Evolutionary conservation across 78 protist species (phyloP).

Genomic region (Anaeramoeba ignava): DNA sequence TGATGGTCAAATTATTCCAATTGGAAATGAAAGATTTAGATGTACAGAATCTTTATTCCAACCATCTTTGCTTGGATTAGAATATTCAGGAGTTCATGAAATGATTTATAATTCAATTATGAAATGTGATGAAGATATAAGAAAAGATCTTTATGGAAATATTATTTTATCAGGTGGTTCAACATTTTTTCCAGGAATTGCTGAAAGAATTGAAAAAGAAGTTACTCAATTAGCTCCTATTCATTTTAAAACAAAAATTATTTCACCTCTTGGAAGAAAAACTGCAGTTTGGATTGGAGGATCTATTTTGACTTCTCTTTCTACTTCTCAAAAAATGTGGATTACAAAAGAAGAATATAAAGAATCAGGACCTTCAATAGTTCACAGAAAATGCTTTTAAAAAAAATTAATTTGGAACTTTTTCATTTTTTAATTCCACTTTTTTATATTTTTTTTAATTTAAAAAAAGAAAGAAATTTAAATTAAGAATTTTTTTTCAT

Average conservation of each 20-base stretch:
- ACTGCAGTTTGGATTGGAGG: background rate
- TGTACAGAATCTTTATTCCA: background rate
- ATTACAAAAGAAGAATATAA: background rate
- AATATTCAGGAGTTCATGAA: background rate
- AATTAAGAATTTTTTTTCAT: too few relatives aligned
- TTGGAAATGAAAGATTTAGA: background rate
- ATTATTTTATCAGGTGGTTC: background rate
- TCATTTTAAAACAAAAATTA: background rate
- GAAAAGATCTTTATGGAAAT: background rate
- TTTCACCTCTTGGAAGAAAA: background rate
- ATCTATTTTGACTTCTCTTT: background rate
- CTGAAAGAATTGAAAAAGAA: background rate
- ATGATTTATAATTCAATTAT: background rate
- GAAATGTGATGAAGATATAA: background rate
- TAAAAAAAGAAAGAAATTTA: too few relatives aligned
- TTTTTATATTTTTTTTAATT: too few relatives aligned
- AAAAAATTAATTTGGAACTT: too few relatives aligned
- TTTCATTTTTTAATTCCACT: too few relatives aligned
- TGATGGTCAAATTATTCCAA: background rate
- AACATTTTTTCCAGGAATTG: background rate
- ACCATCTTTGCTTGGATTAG: background rate
- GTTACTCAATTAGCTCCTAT: background rate
- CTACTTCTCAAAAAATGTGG: background rate
- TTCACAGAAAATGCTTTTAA: background rate
- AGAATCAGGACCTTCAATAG: background rate